Evolutionary conservation across 257 asterid genomes (phyloP).

Genomic region (Plantago ovata): DNA sequence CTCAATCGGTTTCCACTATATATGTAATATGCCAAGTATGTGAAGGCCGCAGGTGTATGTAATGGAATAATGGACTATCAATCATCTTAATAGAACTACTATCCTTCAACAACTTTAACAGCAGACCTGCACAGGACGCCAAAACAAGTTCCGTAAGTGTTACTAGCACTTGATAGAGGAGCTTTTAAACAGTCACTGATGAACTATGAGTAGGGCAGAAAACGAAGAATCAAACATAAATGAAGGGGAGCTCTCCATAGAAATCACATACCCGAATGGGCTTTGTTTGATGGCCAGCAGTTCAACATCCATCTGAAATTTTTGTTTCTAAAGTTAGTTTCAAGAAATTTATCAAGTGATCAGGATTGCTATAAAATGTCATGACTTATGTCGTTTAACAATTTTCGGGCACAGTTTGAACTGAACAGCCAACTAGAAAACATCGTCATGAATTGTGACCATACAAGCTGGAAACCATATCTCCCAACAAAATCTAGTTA

Average conservation of each 20-base stretch:
- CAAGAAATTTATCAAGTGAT: neutral
- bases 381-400: too few relatives aligned
- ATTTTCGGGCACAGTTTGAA: too few relatives aligned
- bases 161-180: neutral
- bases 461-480: too few relatives aligned
- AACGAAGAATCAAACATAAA: neutral
- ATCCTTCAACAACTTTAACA: slow-evolving; percentile 88
- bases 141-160: neutral
- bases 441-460: too few relatives aligned
- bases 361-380: neutral
- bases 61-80: too few relatives aligned
- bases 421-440: too few relatives aligned
- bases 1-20: neutral
- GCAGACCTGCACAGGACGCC: slow-evolving; percentile 61
- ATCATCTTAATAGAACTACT: slow-evolving; percentile 6
- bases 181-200: neutral
- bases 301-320: slow-evolving; percentile 76
- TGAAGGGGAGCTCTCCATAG: neutral
- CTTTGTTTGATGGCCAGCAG: slow-evolving; percentile 82
- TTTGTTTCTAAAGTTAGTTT: neutral
- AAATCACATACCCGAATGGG: slow-evolving; percentile 71
- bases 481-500: too few relatives aligned
- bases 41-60: too few relatives aligned
- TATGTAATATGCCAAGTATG: too few relatives aligned
- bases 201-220: neutral